Evolutionary conservation across 2,329 filamentous ascomycete genomes (phyloP), one percentile per base, ranked within the genome.

Genomic region (Fusarium secorum): DNA sequence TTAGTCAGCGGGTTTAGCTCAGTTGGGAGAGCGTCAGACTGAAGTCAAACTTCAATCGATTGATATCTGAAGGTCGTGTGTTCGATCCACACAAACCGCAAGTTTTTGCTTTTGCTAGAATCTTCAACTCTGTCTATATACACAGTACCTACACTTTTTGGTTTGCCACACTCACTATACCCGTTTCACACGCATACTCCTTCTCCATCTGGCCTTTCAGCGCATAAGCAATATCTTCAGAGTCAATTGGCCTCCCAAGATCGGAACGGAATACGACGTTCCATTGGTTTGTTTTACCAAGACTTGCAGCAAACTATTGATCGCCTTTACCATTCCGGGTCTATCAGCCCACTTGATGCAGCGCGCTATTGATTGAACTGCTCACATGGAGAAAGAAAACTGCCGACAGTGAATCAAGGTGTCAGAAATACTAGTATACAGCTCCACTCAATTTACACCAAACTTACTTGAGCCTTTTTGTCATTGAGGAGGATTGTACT

Each of bases 1-100:
- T 62, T 62, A 60, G 55, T 62, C 42, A 60, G 60, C 60, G 60
- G 60, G 60, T 62, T 62, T 62, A 62, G 59, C 59, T 62, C 59
- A 62, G 59, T 62, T 62, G 59, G 54, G 54, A 58, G 54, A 58
- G 54, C 54, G 54, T 58, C 54, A 57, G 54, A 57, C 54, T 57
- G 54, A 57, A 57, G 54, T 20, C 17, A 51, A 57, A 51, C 54
- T 57, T 57, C 26, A 57, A 32, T 51, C 42, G 15, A 48, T 26
- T 30, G 54, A 32, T 57, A 57, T 44, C 42, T 44, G 42, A 44
- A 44, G 42, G 42, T 44, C 42, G 42, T 44, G 42, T 44, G 42
- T 44, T 57, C 54, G 44, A 58, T 58, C 54, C 54, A 58, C 54
- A 58, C 33, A 58, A 58, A 51, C 54, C 54, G 54, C 54, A 58